Evolutionary conservation across 257 asterid species (phyloP).

Genomic region (Hygrophila difformis): DNA sequence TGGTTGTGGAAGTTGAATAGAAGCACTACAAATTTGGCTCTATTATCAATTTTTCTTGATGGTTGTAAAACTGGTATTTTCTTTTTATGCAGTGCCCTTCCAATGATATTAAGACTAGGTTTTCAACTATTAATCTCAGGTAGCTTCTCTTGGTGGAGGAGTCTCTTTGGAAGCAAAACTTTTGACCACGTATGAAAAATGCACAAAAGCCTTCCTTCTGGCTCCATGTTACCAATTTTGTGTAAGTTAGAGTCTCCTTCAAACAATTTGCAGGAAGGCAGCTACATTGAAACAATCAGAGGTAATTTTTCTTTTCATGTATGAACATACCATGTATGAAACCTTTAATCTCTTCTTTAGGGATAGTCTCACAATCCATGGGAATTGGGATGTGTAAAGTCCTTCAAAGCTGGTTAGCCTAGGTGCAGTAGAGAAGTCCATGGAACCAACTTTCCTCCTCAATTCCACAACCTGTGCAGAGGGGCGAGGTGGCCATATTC

Average conservation of each 20-base stretch:
- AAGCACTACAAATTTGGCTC: neutral
- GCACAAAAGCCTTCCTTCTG: slow-evolving; percentile 17
- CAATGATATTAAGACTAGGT: slow-evolving; percentile 95
- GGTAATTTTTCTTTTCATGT: slow-evolving; percentile 32
- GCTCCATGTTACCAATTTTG: slow-evolving; percentile 13
- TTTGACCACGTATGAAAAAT: slow-evolving; percentile 61
- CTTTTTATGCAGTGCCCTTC: slow-evolving; percentile 53
- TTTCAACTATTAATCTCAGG: slow-evolving; percentile 97
- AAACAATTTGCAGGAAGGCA: slow-evolving; percentile 66
- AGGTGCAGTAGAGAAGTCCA: too few species aligned
- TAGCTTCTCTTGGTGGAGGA: slow-evolving; percentile 94
- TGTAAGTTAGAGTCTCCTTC: slow-evolving; percentile 16
- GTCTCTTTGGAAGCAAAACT: slow-evolving; percentile 93
- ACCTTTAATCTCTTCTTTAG: too few species aligned
- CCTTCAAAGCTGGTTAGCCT: too few species aligned
- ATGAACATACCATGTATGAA: too few species aligned
- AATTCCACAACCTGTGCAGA: too few species aligned
- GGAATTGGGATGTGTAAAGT: too few species aligned
- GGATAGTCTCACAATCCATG: too few species aligned
- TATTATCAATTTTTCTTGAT: neutral
- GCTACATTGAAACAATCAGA: slow-evolving; percentile 93
- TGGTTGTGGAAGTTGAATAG: too few species aligned
- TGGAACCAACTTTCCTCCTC: too few species aligned
- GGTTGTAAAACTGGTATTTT: neutral
- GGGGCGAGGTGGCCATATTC: too few species aligned